Conservation (phyloP, 2,329 filamentous ascomycete genomes). For the Fusarium duplospermum region DNA sequence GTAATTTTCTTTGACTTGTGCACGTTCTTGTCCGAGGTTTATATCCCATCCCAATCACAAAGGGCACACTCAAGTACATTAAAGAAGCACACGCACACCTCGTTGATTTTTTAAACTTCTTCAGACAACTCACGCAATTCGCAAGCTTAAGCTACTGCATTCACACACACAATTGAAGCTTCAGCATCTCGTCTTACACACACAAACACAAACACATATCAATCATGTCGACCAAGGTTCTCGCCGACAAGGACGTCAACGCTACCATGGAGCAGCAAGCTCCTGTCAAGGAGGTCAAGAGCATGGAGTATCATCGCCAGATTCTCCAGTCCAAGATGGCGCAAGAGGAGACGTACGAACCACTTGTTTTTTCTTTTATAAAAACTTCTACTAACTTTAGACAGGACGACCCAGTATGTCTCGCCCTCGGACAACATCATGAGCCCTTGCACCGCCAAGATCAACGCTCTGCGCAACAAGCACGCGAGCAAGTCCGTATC, state of each 20-base stretch:
- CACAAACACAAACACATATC: background rate
- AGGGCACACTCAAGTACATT: conserved; percentile 16
- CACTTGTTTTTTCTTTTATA: no score
- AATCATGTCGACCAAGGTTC: conserved; percentile 69
- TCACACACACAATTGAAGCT: background rate
- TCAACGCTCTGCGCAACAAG: conserved; percentile 83
- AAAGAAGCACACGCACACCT: conserved; percentile 16
- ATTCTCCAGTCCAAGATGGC: conserved; percentile 77
- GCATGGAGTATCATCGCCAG: conserved; percentile 83
- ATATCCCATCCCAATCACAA: conserved; percentile 21
- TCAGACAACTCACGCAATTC: conserved; percentile 10
- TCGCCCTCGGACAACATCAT: conserved; percentile 91
- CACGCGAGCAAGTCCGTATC: conserved; percentile 78
- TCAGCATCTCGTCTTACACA: background rate
- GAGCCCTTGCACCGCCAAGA: conserved; percentile 86
- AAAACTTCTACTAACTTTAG: conserved; percentile 18
- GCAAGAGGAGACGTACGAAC: conserved; percentile 71
- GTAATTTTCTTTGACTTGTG: conserved; percentile 31
- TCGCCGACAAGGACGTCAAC: conserved; percentile 76
- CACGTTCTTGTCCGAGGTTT: conserved; percentile 2
- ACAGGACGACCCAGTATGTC: conserved; percentile 70
- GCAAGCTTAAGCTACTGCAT: background rate
- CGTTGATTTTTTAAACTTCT: conserved; percentile 9
- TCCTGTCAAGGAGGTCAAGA: conserved; percentile 65
- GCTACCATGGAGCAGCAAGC: conserved; percentile 54